phyloP scores from a whole-genome alignment of 2,329 filamentous ascomycete species.

The Calonectria crousiana region DNA sequence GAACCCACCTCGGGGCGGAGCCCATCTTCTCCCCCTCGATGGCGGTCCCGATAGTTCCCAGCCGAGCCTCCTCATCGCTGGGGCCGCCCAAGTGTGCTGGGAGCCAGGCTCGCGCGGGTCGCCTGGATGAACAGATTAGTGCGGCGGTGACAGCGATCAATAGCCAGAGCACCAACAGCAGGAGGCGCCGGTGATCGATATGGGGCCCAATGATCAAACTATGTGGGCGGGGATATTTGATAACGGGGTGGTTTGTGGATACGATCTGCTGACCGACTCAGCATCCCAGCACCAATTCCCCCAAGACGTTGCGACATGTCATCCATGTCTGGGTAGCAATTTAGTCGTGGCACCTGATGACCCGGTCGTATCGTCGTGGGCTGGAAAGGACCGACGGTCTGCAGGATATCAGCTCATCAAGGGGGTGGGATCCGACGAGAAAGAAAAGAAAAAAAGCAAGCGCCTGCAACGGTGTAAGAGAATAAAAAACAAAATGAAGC shows the following conservation, averaged over 20 bases:
- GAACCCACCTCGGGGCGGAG: not conserved
- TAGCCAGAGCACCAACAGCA: not conserved
- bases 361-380: conserved; percentile 2
- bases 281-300: conserved; percentile 6
- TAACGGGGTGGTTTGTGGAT: conserved; percentile 16
- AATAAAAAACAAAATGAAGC: not conserved
- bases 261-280: conserved; percentile 24
- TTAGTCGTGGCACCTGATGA: not conserved
- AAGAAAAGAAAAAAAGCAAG: conserved; percentile 44
- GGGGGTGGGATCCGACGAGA: conserved; percentile 22
- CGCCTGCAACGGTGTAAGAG: not conserved
- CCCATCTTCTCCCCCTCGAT: not conserved
- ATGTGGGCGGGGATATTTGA: conserved; percentile 16
- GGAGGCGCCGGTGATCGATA: conserved; percentile 3
- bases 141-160: conserved; percentile 5
- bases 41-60: not conserved
- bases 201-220: conserved; percentile 9
- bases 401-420: conserved; percentile 18
- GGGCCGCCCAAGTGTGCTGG: not conserved
- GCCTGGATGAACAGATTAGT: not conserved
- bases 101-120: not conserved
- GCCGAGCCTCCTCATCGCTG: not conserved
- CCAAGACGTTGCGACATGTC: conserved; percentile 20
- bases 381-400: not conserved
- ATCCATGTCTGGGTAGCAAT: conserved; percentile 2